These are phyloP conservation scores for Fusarium marasasianum DNA, from an alignment of 2,329 filamentous ascomycete species.

Conservation along the genomic window DNA sequence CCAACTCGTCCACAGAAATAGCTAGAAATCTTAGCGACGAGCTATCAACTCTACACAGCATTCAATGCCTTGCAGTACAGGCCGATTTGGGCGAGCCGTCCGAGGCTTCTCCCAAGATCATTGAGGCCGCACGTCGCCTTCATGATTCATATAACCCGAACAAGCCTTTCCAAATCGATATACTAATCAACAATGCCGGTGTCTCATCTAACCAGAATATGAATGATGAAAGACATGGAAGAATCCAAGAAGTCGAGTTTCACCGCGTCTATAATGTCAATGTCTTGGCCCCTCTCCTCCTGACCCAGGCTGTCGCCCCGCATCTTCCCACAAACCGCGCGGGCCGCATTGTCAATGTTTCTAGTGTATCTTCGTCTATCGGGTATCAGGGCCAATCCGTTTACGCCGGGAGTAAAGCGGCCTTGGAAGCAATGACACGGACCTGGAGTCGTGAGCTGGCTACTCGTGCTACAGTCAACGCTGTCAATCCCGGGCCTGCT, in stretches of 20 bases:
- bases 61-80: slow-evolving; percentile 43
- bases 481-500: slow-evolving; percentile 66
- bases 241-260: slow-evolving; percentile 72
- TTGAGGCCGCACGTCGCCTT: slow-evolving; percentile 43
- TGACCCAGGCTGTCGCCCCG: slow-evolving; percentile 76
- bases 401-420: slow-evolving; percentile 67
- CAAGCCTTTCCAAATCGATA: slow-evolving; percentile 67
- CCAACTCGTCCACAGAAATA: slow-evolving; percentile 59
- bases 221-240: slow-evolving; percentile 60
- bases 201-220: slow-evolving; percentile 71
- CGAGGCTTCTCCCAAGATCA: slow-evolving; percentile 40
- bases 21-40: slow-evolving; percentile 59
- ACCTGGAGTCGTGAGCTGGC: slow-evolving; percentile 67
- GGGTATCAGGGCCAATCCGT: slow-evolving; percentile 65
- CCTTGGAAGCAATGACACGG: slow-evolving; percentile 67
- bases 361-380: slow-evolving; percentile 62
- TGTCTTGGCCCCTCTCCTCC: slow-evolving; percentile 80
- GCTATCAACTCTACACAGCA: slow-evolving; percentile 56
- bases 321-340: slow-evolving; percentile 75
- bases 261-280: slow-evolving; percentile 80
- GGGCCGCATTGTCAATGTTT: slow-evolving; percentile 65
- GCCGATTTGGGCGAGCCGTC: slow-evolving; percentile 44
- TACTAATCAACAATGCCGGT: slow-evolving; percentile 89
- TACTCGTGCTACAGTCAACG: slow-evolving; percentile 64
- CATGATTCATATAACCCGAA: slow-evolving; percentile 37